These are phyloP conservation scores for Isoetes taiwanensis DNA, from an alignment of 75 land plant species.

Conservation along the genomic window DNA sequence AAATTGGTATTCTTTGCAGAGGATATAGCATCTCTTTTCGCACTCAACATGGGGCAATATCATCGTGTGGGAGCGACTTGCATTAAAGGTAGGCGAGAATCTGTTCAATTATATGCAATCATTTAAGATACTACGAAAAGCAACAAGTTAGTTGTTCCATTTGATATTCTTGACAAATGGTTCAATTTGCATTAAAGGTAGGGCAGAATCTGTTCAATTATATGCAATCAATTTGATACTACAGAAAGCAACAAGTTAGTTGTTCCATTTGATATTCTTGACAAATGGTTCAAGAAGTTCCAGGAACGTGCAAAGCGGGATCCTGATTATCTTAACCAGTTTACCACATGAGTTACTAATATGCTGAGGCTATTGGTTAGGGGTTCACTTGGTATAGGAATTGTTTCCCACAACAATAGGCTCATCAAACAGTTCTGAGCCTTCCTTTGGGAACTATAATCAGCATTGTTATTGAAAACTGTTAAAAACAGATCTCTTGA, in stretches of 20 bases:
- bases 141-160: slow-evolving; percentile 60
- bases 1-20: slow-evolving; percentile 21
- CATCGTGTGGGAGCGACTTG: slow-evolving; percentile 65
- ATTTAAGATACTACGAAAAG: slow-evolving; percentile 75
- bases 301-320: slow-evolving; percentile 82
- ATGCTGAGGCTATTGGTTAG: no score
- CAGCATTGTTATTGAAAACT: no score
- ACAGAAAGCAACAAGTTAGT: slow-evolving; percentile 59
- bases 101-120: slow-evolving; percentile 98
- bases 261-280: slow-evolving; percentile 87
- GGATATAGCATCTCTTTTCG: slow-evolving; percentile 15
- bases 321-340: slow-evolving; percentile 72
- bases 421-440: no score
- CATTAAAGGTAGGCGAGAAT: slow-evolving; percentile 86
- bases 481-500: no score
- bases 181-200: slow-evolving; percentile 82
- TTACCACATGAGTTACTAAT: no score
- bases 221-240: slow-evolving; percentile 88
- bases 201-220: slow-evolving; percentile 95
- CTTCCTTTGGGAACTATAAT: no score
- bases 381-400: no score
- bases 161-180: slow-evolving; percentile 91
- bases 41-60: slow-evolving; percentile 30
- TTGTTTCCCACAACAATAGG: no score
- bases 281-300: slow-evolving; percentile 94